Conservation (phyloP, 257 asterid species). For the Solanum lycopersicoides region DNA sequence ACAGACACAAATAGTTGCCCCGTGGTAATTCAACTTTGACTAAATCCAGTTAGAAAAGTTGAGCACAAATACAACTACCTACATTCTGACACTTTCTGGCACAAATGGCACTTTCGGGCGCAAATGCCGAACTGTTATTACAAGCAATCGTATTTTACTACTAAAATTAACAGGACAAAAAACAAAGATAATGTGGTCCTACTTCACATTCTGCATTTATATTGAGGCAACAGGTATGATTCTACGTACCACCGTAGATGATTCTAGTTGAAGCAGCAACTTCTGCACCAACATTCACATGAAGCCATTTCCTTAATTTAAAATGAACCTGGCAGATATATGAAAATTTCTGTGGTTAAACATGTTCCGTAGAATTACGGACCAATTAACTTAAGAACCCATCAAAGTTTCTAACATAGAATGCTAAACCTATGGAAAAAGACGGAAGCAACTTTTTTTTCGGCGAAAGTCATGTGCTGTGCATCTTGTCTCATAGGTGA, state of each 20-base stretch:
- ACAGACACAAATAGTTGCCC: background rate
- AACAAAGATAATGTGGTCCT: background rate
- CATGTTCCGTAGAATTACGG: background rate
- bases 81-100: background rate
- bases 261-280: slow-evolving; percentile 20
- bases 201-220: background rate
- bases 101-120: background rate
- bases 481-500: background rate
- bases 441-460: background rate
- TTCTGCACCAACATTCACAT: slow-evolving; percentile 10
- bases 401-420: background rate
- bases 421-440: background rate
- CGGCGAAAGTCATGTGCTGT: background rate
- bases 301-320: slow-evolving; percentile 24
- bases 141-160: background rate
- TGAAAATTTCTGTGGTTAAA: background rate
- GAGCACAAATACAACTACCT: background rate
- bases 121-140: background rate
- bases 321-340: slow-evolving; percentile 11
- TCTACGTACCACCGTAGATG: slow-evolving; percentile 19
- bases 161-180: background rate
- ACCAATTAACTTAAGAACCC: background rate
- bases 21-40: background rate
- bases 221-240: background rate
- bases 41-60: background rate